Evolutionary conservation across 805 yeast species (phyloP).

Genomic region (Metschnikowia anglica): DNA sequence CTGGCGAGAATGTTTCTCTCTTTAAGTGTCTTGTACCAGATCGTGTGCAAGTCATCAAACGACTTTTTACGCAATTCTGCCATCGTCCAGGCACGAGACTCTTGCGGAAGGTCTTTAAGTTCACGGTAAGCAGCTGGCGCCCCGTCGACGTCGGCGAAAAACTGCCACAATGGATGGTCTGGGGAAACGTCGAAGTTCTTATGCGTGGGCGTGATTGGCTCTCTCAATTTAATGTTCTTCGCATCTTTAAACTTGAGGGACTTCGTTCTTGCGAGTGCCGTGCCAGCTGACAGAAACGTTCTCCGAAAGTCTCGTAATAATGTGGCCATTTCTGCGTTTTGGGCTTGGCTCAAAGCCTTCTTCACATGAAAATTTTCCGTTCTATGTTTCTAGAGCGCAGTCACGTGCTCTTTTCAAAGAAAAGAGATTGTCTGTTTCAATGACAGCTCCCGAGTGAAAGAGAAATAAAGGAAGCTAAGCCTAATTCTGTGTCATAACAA

Average conservation of each 20-base stretch:
- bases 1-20: conserved; percentile 79
- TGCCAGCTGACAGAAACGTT: conserved; percentile 13
- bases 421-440: background rate
- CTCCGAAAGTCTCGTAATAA: conserved; percentile 13
- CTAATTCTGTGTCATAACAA: too few species aligned
- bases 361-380: conserved; percentile 1
- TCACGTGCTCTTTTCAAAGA: conserved; percentile 7
- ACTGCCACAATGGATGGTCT: conserved; percentile 94
- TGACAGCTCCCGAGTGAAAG: too few species aligned
- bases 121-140: conserved; percentile 57
- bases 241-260: conserved; percentile 24
- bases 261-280: conserved; percentile 16
- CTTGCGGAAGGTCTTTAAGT: conserved; percentile 48
- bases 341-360: background rate
- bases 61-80: conserved; percentile 88
- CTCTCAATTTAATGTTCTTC: conserved; percentile 54
- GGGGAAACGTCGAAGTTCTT: conserved; percentile 69
- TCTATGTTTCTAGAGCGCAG: conserved; percentile 5
- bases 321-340: conserved; percentile 7
- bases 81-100: conserved; percentile 80
- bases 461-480: too few species aligned
- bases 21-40: conserved; percentile 85
- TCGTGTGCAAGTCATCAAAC: conserved; percentile 84
- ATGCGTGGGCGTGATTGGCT: conserved; percentile 84
- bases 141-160: conserved; percentile 57